phyloP scores from a whole-genome alignment of 331 rosid species.

The Prunus yedoensis region DNA sequence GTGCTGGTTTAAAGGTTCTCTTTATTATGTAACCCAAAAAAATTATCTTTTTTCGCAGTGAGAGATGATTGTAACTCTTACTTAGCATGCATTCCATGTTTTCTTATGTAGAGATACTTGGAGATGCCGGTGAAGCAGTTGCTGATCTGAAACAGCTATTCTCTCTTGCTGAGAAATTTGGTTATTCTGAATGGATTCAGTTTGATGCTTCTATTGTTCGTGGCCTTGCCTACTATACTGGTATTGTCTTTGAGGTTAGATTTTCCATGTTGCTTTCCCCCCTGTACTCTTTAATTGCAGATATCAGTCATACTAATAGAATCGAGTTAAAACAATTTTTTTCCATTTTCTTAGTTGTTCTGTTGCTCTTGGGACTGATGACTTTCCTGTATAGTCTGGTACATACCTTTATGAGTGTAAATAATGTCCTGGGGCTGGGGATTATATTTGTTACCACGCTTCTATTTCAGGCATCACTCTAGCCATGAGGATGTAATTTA shows the following conservation, averaged over 20 bases:
- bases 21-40: neutral
- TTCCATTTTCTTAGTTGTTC: neutral
- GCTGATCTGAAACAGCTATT: slow-evolving; percentile 81
- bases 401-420: neutral
- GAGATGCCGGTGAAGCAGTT: slow-evolving; percentile 75
- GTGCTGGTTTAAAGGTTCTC: neutral
- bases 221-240: slow-evolving; percentile 97
- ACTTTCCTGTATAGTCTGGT: neutral
- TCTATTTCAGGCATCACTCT: neutral
- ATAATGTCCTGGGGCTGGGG: neutral
- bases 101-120: slow-evolving; percentile 63
- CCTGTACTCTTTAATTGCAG: neutral
- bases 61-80: slow-evolving; percentile 9
- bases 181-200: slow-evolving; percentile 92
- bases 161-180: slow-evolving; percentile 86
- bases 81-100: slow-evolving; percentile 3
- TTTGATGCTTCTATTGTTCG: slow-evolving; percentile 96
- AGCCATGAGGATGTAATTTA: neutral
- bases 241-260: slow-evolving; percentile 93
- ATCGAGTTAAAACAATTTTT: neutral
- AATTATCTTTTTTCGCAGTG: neutral
- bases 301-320: neutral
- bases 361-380: neutral
- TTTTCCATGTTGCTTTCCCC: slow-evolving; percentile 13
- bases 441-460: neutral